Evolutionary conservation across 805 yeast species (phyloP).

Genomic region (Saccharomycopsis lassenensis): DNA sequence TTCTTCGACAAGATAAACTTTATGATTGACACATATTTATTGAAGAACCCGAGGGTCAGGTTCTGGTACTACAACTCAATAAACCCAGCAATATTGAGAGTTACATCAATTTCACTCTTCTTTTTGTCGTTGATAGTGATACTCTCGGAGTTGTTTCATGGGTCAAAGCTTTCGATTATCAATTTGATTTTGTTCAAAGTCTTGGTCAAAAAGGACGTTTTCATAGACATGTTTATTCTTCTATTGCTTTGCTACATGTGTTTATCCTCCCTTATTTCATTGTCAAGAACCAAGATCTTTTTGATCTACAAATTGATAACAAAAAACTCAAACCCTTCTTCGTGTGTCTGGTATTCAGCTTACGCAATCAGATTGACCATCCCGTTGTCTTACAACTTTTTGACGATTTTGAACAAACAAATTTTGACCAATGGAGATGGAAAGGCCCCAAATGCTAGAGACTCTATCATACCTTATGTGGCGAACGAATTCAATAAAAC

Average conservation of each 20-base stretch:
- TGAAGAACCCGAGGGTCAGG: conserved; percentile 31
- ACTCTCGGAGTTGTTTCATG: conserved; percentile 69
- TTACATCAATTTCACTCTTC: conserved; percentile 33
- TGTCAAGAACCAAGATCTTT: conserved; percentile 59
- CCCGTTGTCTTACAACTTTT: conserved; percentile 70
- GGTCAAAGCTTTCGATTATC: conserved; percentile 52
- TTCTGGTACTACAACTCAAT: conserved; percentile 32
- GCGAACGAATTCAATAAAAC: conserved; percentile 21
- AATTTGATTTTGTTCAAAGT: conserved; percentile 33
- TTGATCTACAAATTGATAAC: conserved; percentile 69
- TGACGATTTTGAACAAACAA: conserved; percentile 40
- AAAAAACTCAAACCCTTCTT: conserved; percentile 60
- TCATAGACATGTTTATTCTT: conserved; percentile 30
- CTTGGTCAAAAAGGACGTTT: conserved; percentile 27
- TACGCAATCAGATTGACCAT: conserved; percentile 75
- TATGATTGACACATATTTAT: conserved; percentile 21
- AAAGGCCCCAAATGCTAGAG: conserved; percentile 13
- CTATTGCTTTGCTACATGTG: conserved; percentile 55
- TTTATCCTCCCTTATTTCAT: conserved; percentile 50
- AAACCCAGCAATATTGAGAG: conserved; percentile 36
- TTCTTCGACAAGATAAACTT: conserved; percentile 13
- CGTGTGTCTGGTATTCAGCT: conserved; percentile 66
- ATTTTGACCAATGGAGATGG: conserved; percentile 4
- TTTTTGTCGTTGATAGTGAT: conserved; percentile 41
- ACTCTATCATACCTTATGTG: neutral